These are phyloP conservation scores for Hirsutella minnesotensis DNA, from an alignment of 2,329 filamentous ascomycete species.

Conservation along the genomic window DNA sequence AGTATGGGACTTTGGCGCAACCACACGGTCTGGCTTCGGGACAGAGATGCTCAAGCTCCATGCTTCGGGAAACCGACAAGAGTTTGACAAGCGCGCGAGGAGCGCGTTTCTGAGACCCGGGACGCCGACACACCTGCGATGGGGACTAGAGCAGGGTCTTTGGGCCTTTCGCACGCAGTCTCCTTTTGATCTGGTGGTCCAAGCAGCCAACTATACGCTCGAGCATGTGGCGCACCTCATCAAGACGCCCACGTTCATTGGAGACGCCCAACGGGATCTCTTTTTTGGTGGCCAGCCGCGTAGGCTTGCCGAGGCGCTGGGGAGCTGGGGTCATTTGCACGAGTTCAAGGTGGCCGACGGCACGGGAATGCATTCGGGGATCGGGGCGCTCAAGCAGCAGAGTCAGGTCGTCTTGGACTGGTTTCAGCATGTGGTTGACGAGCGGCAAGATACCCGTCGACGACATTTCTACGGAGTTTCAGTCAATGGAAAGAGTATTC, in stretches of 20 bases:
- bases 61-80: conserved; percentile 5
- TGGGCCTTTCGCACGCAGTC: conserved; percentile 15
- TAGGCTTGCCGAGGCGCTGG: conserved; percentile 5
- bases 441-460: no score
- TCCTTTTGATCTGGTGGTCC: conserved; percentile 10
- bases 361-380: conserved; percentile 8
- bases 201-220: conserved; percentile 8
- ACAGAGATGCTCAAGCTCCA: conserved; percentile 2
- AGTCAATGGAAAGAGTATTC: no score
- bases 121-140: conserved; percentile 8
- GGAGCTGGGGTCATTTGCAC: conserved; percentile 5
- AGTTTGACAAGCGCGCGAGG: conserved; percentile 9
- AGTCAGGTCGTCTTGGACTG: conserved; percentile 10
- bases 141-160: conserved; percentile 14
- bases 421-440: conserved; percentile 6
- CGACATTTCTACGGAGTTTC: no score
- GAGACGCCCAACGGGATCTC: conserved; percentile 10
- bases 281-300: conserved; percentile 9
- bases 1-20: conserved; percentile 17
- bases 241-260: conserved; percentile 11
- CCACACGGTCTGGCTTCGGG: conserved; percentile 1
- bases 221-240: conserved; percentile 9
- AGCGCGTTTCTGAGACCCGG: not conserved
- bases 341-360: conserved; percentile 5
- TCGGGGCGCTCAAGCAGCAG: conserved; percentile 8